A percentile compares a stretch with the other conserved stretches of the same genome.
These are phyloP conservation scores for Calonectria henricotiae DNA, from an alignment of 2,329 filamentous ascomycete species.

Conservation along the genomic window DNA sequence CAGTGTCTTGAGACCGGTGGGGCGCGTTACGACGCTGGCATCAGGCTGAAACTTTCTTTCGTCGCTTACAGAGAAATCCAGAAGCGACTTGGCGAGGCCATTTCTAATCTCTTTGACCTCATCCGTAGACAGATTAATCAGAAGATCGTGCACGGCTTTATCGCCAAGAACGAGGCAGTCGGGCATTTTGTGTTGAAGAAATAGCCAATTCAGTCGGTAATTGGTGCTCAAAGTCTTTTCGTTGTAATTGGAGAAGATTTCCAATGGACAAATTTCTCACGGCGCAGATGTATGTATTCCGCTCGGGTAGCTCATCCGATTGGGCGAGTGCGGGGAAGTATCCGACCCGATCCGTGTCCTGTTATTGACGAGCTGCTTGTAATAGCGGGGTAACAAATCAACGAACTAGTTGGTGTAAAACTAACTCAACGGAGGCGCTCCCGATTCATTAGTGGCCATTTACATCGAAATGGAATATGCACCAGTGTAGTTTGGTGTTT, in stretches of 20 bases:
- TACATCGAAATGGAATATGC: too few relatives aligned
- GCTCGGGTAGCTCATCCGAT: slow-evolving; percentile 1
- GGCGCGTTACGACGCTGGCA: slow-evolving; percentile 44
- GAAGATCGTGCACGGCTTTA: slow-evolving; percentile 38
- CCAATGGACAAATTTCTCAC: background rate
- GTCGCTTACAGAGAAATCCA: slow-evolving; percentile 39
- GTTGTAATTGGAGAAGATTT: background rate
- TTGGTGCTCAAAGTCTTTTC: background rate
- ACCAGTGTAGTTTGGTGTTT: background rate
- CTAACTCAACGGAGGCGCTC: background rate
- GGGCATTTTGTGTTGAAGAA: slow-evolving; percentile 13
- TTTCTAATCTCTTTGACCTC: slow-evolving; percentile 40
- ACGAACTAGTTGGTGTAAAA: background rate
- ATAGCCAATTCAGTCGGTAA: too few relatives aligned
- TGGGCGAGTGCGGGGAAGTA: background rate
- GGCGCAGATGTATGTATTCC: background rate
- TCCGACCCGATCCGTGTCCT: background rate
- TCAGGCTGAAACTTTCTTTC: slow-evolving; percentile 48
- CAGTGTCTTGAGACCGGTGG: slow-evolving; percentile 47
- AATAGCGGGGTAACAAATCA: background rate
- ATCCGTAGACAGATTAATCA: slow-evolving; percentile 39
- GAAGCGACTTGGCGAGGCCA: slow-evolving; percentile 37
- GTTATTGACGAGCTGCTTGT: background rate
- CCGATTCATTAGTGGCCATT: background rate
- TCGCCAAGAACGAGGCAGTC: slow-evolving; percentile 42